phyloP scores from a whole-genome alignment of 2,329 filamentous ascomycete species.

The Paraconiothyrium brasiliense region DNA sequence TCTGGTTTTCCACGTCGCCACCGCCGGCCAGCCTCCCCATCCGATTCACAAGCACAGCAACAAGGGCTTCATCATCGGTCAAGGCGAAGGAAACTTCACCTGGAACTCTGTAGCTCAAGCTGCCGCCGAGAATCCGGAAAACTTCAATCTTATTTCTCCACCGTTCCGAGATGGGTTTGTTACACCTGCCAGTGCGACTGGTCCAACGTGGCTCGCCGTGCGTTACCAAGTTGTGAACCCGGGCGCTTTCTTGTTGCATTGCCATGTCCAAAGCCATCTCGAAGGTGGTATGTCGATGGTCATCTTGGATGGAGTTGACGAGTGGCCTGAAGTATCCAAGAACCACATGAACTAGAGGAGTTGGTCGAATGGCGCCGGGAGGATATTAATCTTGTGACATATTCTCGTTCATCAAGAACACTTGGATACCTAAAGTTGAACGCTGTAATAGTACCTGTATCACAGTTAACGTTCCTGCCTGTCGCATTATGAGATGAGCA shows the following conservation, averaged over 20 bases:
- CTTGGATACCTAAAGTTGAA: too few species aligned
- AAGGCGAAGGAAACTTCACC: conserved; percentile 58
- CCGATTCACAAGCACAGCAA: conserved; percentile 72
- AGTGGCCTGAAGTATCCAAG: neutral
- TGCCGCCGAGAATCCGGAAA: conserved; percentile 52
- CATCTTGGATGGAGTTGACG: conserved; percentile 55
- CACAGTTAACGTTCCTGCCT: too few species aligned
- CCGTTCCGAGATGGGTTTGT: conserved; percentile 62
- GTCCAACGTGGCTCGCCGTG: conserved; percentile 53
- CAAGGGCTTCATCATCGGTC: conserved; percentile 67
- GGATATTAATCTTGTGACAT: too few species aligned
- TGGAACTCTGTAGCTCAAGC: conserved; percentile 66
- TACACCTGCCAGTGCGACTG: conserved; percentile 39
- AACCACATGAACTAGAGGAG: neutral
- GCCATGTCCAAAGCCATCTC: conserved; percentile 60
- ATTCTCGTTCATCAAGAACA: too few species aligned
- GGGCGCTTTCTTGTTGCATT: conserved; percentile 60
- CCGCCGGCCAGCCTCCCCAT: conserved; percentile 60
- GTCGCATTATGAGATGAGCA: too few species aligned
- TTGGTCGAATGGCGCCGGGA: neutral
- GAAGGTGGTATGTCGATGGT: conserved; percentile 59
- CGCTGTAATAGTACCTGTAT: too few species aligned
- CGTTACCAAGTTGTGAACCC: conserved; percentile 59
- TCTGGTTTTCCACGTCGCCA: conserved; percentile 36
- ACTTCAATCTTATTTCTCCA: conserved; percentile 67